These are phyloP conservation scores for Starmerella riodocensis DNA, from an alignment of 805 yeast genomes.

Conservation along the genomic window DNA sequence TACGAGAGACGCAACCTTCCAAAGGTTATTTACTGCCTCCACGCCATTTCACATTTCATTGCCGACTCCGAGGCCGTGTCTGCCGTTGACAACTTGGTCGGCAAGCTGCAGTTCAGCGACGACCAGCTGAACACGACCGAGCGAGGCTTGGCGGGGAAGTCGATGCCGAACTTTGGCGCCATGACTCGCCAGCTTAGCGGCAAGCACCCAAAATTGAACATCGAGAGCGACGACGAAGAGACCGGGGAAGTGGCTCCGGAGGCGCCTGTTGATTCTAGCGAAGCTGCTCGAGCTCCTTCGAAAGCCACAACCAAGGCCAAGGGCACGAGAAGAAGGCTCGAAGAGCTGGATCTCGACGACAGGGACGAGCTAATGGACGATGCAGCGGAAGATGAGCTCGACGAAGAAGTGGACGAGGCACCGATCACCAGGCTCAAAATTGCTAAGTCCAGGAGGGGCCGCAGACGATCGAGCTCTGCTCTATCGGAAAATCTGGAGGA, in stretches of 20 bases:
- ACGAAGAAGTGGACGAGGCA: not conserved
- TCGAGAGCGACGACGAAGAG: not conserved
- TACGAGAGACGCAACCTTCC: conserved; percentile 88
- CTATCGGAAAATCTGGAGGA: too few relatives aligned
- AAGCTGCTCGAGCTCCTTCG: too few relatives aligned
- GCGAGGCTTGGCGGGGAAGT: conserved; percentile 44
- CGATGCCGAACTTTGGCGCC: conserved; percentile 63
- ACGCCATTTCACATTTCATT: conserved; percentile 70
- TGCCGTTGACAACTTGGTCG: conserved; percentile 47
- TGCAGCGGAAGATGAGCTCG: not conserved
- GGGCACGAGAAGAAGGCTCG: too few relatives aligned
- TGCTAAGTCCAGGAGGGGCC: too few relatives aligned
- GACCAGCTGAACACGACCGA: conserved; percentile 60
- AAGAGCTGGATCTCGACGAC: too few relatives aligned
- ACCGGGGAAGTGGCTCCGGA: too few relatives aligned
- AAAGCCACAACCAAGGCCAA: too few relatives aligned
- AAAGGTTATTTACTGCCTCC: conserved; percentile 83
- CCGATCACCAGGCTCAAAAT: too few relatives aligned
- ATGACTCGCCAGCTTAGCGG: conserved; percentile 33
- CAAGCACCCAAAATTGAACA: conserved; percentile 10
- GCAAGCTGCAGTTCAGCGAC: conserved; percentile 47
- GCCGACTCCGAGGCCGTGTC: conserved; percentile 39
- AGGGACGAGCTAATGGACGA: too few relatives aligned
- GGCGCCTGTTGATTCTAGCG: too few relatives aligned
- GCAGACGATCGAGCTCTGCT: too few relatives aligned